A percentile compares a stretch with the other conserved stretches of the same genome.
Evolutionary conservation across 768 basidiomycete genomes (phyloP).

Genomic region (Hydnum rufescens): DNA sequence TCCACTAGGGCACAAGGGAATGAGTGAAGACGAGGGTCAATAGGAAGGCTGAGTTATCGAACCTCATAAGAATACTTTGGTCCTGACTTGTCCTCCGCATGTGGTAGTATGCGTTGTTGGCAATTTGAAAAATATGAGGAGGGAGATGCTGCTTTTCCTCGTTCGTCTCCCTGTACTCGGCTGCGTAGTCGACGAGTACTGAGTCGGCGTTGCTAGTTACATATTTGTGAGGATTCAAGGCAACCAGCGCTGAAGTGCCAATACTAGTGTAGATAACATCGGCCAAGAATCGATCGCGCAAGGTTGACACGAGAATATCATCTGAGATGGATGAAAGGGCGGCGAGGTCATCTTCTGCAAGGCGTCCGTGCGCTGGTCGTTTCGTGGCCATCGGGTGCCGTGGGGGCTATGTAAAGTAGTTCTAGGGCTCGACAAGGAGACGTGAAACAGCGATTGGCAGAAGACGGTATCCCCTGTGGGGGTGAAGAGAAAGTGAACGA

Average conservation of each 20-base stretch:
- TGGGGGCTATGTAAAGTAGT: too few relatives aligned
- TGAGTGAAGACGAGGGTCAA: background rate
- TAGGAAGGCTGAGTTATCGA: constrained; percentile 15
- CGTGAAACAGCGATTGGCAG: too few relatives aligned
- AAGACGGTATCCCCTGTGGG: too few relatives aligned
- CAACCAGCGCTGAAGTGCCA: constrained; percentile 54
- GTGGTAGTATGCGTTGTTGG: constrained; percentile 86
- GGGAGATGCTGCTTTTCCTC: constrained; percentile 38
- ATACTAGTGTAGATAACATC: constrained; percentile 64
- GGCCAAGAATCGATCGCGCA: constrained; percentile 72
- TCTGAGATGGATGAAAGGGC: constrained; percentile 49
- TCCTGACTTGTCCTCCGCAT: constrained; percentile 90
- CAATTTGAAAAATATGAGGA: constrained; percentile 85
- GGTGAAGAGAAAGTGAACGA: too few relatives aligned
- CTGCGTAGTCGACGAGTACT: constrained; percentile 64
- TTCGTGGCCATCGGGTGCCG: background rate
- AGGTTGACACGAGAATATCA: constrained; percentile 65
- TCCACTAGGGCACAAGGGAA: constrained; percentile 34
- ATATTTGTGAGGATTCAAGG: constrained; percentile 88
- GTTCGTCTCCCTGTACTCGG: constrained; percentile 61
- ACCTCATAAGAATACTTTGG: constrained; percentile 77
- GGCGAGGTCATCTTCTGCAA: constrained; percentile 32
- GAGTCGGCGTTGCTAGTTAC: constrained; percentile 68
- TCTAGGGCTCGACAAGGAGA: background rate
- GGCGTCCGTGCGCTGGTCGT: background rate